These are phyloP conservation scores for Hypoxylon subgilvum DNA, from an alignment of 495 filamentous ascomycete genomes.

Conservation along the genomic window DNA sequence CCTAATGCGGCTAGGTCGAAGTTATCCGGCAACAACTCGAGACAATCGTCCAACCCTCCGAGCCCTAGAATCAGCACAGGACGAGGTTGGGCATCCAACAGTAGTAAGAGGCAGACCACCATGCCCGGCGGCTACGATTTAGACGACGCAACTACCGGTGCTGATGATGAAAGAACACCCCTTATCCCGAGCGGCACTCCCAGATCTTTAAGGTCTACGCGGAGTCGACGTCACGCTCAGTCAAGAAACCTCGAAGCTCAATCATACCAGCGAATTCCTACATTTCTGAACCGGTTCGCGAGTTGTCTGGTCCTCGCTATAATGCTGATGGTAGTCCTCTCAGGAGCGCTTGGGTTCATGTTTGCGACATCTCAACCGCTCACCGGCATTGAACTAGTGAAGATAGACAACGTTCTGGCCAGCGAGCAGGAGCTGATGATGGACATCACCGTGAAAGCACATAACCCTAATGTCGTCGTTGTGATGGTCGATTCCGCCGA, in stretches of 20 bases:
- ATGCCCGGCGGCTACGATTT: slow-evolving; percentile 58
- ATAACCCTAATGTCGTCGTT: slow-evolving; percentile 89
- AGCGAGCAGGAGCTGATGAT: slow-evolving; percentile 96
- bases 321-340: slow-evolving; percentile 75
- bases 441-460: slow-evolving; percentile 82
- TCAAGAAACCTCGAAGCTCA: slow-evolving; percentile 78
- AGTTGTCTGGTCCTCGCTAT: slow-evolving; percentile 78
- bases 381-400: slow-evolving; percentile 72
- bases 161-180: slow-evolving; percentile 90
- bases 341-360: slow-evolving; percentile 83
- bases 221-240: slow-evolving; percentile 62
- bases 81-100: slow-evolving; percentile 34
- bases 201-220: slow-evolving; percentile 64
- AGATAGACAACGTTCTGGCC: slow-evolving; percentile 86
- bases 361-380: slow-evolving; percentile 90
- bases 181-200: slow-evolving; percentile 61
- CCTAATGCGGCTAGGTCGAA: slow-evolving; percentile 49
- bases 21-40: slow-evolving; percentile 48
- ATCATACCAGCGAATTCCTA: slow-evolving; percentile 65
- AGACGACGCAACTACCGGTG: slow-evolving; percentile 63
- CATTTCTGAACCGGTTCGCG: slow-evolving; percentile 73
- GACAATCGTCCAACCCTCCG: slow-evolving; percentile 68
- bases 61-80: slow-evolving; percentile 52
- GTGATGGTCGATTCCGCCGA: slow-evolving; percentile 84
- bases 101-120: slow-evolving; percentile 41